phyloP scores from a whole-genome alignment of 306 rosid species.

The Gynostemma pentaphyllum region DNA sequence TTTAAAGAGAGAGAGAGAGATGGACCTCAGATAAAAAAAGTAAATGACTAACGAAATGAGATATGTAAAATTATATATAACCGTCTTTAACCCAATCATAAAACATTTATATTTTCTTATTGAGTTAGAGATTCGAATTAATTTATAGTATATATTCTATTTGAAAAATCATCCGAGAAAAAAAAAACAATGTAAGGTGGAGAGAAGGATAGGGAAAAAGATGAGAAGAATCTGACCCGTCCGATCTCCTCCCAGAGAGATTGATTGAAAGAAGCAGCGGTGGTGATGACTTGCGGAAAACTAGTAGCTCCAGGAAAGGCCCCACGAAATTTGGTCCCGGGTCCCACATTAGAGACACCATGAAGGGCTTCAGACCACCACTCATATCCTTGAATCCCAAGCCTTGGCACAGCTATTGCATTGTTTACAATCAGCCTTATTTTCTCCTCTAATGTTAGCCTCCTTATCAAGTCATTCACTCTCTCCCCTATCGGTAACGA shows the following conservation, averaged over 20 bases:
- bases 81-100: no score
- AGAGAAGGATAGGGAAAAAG: neutral
- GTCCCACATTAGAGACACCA: constrained; percentile 90
- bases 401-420: constrained; percentile 56
- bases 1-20: no score
- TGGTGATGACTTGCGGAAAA: constrained; percentile 93
- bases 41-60: no score
- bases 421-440: constrained; percentile 67
- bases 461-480: constrained; percentile 58
- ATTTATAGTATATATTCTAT: no score
- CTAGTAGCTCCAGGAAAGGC: constrained; percentile 71
- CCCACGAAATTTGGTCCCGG: constrained; percentile 79
- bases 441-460: constrained; percentile 69
- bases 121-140: no score
- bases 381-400: constrained; percentile 72
- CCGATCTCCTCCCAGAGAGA: constrained; percentile 79
- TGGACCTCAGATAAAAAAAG: no score
- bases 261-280: constrained; percentile 86
- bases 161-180: no score
- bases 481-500: constrained; percentile 35
- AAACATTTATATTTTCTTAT: no score
- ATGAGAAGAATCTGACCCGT: constrained; percentile 28
- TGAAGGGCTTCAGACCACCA: constrained; percentile 87
- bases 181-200: no score
- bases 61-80: no score